A percentile compares a stretch with the other conserved stretches of the same genome.
These are phyloP conservation scores for Gyromitra esculenta DNA, from an alignment of 2,329 filamentous ascomycete species.

Conservation along the genomic window DNA sequence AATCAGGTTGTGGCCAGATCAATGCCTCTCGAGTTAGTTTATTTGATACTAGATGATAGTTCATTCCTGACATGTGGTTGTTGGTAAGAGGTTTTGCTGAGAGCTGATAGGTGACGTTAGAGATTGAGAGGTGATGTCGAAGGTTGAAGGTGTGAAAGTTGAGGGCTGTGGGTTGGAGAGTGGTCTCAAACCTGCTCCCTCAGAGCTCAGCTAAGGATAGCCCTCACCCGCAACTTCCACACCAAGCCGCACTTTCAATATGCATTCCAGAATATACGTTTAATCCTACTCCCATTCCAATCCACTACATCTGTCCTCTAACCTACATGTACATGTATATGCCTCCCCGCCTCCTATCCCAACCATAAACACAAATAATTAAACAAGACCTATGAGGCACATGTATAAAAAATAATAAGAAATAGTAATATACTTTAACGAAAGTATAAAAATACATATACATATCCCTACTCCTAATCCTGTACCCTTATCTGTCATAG, in stretches of 20 bases:
- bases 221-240: background rate
- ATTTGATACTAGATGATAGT: no score
- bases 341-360: background rate
- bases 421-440: background rate
- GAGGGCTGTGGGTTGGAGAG: background rate
- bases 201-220: background rate
- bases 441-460: constrained; percentile 24
- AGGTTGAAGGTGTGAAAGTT: background rate
- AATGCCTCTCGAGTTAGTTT: no score
- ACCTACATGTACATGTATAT: background rate
- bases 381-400: background rate
- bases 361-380: background rate
- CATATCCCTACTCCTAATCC: constrained; percentile 12
- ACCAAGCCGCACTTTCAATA: background rate
- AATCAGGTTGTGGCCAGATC: no score
- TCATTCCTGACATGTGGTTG: no score
- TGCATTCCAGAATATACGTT: background rate
- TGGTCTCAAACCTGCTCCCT: background rate
- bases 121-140: background rate
- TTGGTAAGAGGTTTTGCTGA: background rate
- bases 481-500: constrained; percentile 7
- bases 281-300: background rate
- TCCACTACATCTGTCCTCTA: background rate
- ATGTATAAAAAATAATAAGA: background rate
- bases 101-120: background rate